Percentiles rank a stretch among this genome's conserved stretches.
These are phyloP conservation scores for Podaxis sp. DNA, from an alignment of 768 basidiomycete species.

Conservation along the genomic window DNA sequence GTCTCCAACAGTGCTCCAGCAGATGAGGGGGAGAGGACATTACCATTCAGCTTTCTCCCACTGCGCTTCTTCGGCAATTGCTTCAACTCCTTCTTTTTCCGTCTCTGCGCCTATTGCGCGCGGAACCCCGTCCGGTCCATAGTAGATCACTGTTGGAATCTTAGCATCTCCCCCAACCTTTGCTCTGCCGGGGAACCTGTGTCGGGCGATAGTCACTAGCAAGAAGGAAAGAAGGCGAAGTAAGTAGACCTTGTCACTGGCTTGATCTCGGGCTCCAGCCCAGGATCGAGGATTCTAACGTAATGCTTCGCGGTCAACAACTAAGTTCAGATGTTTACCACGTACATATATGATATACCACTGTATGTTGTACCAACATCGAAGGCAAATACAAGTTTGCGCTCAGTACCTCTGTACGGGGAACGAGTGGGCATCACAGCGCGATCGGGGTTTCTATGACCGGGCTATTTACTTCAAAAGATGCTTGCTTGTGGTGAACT, in stretches of 20 bases:
- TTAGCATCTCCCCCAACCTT: conserved; percentile 28
- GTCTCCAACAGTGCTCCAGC: background rate
- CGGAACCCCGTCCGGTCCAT: conserved; percentile 19
- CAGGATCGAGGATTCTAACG: conserved; percentile 33
- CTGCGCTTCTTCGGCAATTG: conserved; percentile 8
- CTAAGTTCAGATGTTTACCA: background rate
- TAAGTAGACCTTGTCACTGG: conserved; percentile 36
- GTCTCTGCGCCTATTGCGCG: conserved; percentile 14
- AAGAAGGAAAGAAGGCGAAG: conserved; percentile 16
- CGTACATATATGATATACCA: conserved; percentile 39
- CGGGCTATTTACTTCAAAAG: background rate
- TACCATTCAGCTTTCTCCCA: conserved; percentile 17
- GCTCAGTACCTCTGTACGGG: conserved; percentile 33
- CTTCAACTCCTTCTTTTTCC: conserved; percentile 13
- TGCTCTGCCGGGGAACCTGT: conserved; percentile 24
- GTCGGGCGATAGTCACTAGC: background rate
- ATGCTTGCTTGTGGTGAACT: background rate
- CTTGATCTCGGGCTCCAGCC: conserved; percentile 30
- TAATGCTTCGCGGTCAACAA: background rate
- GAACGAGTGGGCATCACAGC: conserved; percentile 17
- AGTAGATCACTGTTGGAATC: conserved; percentile 36
- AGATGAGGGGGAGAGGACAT: background rate
- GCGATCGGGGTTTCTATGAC: background rate
- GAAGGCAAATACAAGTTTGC: conserved; percentile 44
- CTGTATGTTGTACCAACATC: conserved; percentile 50